Conservation (phyloP, 352 stramenopile genomes). For the Pythium monospermum region DNA sequence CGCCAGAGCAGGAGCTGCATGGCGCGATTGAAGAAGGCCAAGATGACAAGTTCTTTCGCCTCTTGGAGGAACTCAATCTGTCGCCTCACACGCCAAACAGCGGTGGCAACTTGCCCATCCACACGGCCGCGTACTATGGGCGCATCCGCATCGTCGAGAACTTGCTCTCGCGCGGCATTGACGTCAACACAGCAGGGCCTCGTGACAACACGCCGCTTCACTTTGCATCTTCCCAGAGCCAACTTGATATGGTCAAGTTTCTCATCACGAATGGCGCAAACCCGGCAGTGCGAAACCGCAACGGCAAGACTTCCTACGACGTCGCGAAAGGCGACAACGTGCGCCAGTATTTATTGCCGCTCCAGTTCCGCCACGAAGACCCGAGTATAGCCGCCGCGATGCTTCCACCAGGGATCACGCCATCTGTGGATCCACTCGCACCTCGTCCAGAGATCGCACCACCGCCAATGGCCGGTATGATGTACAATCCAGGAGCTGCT, state of each 20-base stretch:
- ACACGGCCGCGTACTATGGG: slow-evolving; percentile 82
- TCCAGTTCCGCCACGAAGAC: slow-evolving; percentile 87
- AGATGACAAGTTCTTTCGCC: slow-evolving; percentile 58
- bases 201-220: slow-evolving; percentile 81
- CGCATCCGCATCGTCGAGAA: slow-evolving; percentile 68
- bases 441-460: slow-evolving; percentile 59
- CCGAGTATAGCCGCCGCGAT: slow-evolving; percentile 48
- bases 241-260: slow-evolving; percentile 68
- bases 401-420: slow-evolving; percentile 71
- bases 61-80: slow-evolving; percentile 70
- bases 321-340: slow-evolving; percentile 81
- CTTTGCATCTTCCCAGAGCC: slow-evolving; percentile 73
- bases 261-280: slow-evolving; percentile 71
- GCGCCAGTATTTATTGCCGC: slow-evolving; percentile 77
- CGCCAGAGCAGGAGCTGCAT: slow-evolving; percentile 83
- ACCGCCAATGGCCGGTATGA: slow-evolving; percentile 49
- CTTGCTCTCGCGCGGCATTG: slow-evolving; percentile 57
- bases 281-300: slow-evolving; percentile 74
- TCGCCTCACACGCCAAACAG: slow-evolving; percentile 65
- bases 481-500: slow-evolving; percentile 27
- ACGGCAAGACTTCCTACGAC: slow-evolving; percentile 76
- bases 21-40: slow-evolving; percentile 69
- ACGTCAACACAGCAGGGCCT: slow-evolving; percentile 63
- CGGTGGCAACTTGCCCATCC: slow-evolving; percentile 76
- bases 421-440: slow-evolving; percentile 58